These are phyloP conservation scores for Penicillium bovifimosum DNA, from an alignment of 495 filamentous ascomycete genomes.

Conservation along the genomic window DNA sequence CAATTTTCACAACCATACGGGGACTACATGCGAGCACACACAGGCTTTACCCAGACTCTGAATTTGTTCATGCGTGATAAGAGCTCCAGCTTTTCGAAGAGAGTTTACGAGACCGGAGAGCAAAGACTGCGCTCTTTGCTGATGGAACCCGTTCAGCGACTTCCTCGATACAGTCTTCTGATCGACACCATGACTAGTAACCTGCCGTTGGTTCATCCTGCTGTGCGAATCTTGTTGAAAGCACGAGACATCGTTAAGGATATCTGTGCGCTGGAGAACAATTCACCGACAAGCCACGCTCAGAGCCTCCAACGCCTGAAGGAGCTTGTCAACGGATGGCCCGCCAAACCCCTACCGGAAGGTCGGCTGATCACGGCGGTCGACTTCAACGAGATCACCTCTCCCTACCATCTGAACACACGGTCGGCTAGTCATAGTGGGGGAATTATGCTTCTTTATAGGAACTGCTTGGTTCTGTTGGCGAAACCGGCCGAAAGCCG, in stretches of 20 bases:
- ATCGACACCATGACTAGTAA: conserved; percentile 90
- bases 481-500: conserved; percentile 56
- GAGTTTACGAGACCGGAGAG: conserved; percentile 79
- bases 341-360: conserved; percentile 59
- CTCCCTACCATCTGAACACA: conserved; percentile 58
- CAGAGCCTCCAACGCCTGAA: conserved; percentile 67
- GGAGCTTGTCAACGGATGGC: conserved; percentile 76
- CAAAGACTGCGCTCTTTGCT: conserved; percentile 85
- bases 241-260: conserved; percentile 88
- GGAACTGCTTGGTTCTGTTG: conserved; percentile 72
- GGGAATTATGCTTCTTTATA: conserved; percentile 78
- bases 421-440: conserved; percentile 36
- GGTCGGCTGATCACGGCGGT: conserved; percentile 81
- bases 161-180: conserved; percentile 90
- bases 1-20: conserved; percentile 83
- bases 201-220: conserved; percentile 77
- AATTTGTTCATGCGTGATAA: conserved; percentile 64
- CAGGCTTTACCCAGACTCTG: conserved; percentile 74
- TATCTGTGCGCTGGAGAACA: conserved; percentile 83
- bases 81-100: conserved; percentile 71
- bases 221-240: conserved; percentile 70
- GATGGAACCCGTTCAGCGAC: conserved; percentile 92
- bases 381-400: conserved; percentile 70
- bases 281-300: conserved; percentile 55
- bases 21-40: conserved; percentile 82